Base-by-base conservation (phyloP, 176 grass and related monocot species). In the Tillandsia leiboldiana region DNA sequence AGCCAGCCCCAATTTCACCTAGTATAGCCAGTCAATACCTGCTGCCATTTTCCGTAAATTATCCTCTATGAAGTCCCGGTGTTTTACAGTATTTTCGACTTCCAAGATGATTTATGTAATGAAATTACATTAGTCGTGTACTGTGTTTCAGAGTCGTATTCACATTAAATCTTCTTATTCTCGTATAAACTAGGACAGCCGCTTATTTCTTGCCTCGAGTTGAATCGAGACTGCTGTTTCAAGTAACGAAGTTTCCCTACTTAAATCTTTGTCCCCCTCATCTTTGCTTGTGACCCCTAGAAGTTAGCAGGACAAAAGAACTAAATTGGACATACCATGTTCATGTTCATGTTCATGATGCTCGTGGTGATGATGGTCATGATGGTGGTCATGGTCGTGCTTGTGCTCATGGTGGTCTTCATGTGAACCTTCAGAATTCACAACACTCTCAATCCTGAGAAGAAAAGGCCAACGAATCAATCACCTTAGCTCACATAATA, bases 401-500 rank as follows among this genome's bases (percentile, higher is more conserved):
- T 85, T 57, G 73, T 86, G 77, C 0, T 75, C 33, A 64, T 87
- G 78, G 8, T 83, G 85, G 14, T 92, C 88, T 68, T 92, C 89
- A 67, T 83, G 79, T 71, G 86, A 83, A 13, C 68, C 80, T 78
- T 96, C 92, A 73, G 70, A 73, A 76, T 76, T 85, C 26, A 97
- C 94, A 78, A 82, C 77, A 81, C 89, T 97, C 80, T 97, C 94
- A 64, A 97, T 97, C 84, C 94, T 97, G 89, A 64, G 81, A 81
- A 27, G 53, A 61, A 3, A 61, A 6, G 12, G 57, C 62, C 8
- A 50, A 58, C 12, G n/a, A 56, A 69, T 66, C 63, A 53, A 51
- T 42, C 50, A 24, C 75, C 50, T 73, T 4, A 71, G 69, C 49
- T 10, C 11, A 6, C 11, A 15, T 48, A 48, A 66, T 13, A 13